These are phyloP conservation scores for Saksenaea oblongispora DNA, from an alignment of 371 early-diverging fungal genomes.

Conservation along the genomic window DNA sequence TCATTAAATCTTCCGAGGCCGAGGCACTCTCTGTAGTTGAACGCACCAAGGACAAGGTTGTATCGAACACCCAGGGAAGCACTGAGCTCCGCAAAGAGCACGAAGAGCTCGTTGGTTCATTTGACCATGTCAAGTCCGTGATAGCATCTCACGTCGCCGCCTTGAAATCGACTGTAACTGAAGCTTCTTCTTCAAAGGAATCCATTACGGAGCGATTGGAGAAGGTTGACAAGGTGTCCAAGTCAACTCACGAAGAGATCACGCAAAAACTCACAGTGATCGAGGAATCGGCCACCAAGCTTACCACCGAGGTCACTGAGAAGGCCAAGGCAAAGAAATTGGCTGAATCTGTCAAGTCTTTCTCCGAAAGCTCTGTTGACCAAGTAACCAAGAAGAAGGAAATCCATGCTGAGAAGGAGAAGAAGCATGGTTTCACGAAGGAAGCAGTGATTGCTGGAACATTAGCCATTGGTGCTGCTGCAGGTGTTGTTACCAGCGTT, in stretches of 20 bases:
- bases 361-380: neutral
- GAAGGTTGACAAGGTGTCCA: neutral
- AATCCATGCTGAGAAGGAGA: neutral
- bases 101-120: neutral
- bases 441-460: conserved; percentile 18
- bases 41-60: neutral
- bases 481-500: conserved; percentile 11
- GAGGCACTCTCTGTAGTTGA: neutral
- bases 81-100: neutral
- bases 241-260: neutral
- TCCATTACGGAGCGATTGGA: neutral
- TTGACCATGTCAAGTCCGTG: neutral
- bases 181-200: neutral
- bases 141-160: neutral
- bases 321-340: conserved; percentile 12
- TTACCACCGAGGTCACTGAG: neutral
- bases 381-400: neutral
- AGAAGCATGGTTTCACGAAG: neutral
- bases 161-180: neutral
- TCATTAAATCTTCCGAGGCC: neutral
- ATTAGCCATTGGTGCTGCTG: conserved; percentile 20
- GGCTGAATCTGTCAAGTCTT: conserved; percentile 4
- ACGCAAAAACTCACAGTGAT: conserved; percentile 1
- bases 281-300: neutral
- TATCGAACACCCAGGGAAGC: neutral